Conservation (phyloP, 2,329 filamentous ascomycete genomes). For the Tricladium varicosporioides region DNA sequence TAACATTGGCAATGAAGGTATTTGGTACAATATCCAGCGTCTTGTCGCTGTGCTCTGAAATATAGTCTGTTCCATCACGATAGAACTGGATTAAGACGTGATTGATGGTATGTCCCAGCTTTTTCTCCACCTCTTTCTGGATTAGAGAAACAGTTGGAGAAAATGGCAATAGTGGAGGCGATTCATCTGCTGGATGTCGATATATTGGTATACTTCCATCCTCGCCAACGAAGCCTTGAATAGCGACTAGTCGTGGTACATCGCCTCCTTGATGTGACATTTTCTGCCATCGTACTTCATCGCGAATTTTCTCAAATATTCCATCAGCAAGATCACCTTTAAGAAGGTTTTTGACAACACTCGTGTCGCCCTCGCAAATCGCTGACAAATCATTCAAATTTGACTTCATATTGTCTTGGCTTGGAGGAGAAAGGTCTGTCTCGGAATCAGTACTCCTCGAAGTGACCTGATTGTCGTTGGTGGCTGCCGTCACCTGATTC, state of each 20-base stretch:
- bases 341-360: conserved; percentile 69
- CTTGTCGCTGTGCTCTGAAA: conserved; percentile 96
- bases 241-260: conserved; percentile 86
- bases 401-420: conserved; percentile 21
- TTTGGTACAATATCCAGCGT: conserved; percentile 82
- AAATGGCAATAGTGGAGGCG: conserved; percentile 74
- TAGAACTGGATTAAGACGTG: conserved; percentile 94
- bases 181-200: conserved; percentile 88
- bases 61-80: conserved; percentile 83
- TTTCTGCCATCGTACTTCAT: conserved; percentile 81
- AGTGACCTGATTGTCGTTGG: neutral
- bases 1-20: conserved; percentile 88
- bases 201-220: conserved; percentile 86
- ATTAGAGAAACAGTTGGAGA: conserved; percentile 70
- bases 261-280: conserved; percentile 93
- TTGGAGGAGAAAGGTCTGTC: neutral
- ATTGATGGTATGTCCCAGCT: conserved; percentile 78
- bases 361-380: conserved; percentile 80
- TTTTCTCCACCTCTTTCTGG: conserved; percentile 64
- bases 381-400: conserved; percentile 9
- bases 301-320: conserved; percentile 67
- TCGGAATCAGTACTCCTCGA: neutral
- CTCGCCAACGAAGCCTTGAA: conserved; percentile 69
- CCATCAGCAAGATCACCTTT: conserved; percentile 51
- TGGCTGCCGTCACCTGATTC: neutral